These are phyloP conservation scores for Chalciporus sphaerocephalus DNA, from an alignment of 768 basidiomycete species.

Conservation along the genomic window DNA sequence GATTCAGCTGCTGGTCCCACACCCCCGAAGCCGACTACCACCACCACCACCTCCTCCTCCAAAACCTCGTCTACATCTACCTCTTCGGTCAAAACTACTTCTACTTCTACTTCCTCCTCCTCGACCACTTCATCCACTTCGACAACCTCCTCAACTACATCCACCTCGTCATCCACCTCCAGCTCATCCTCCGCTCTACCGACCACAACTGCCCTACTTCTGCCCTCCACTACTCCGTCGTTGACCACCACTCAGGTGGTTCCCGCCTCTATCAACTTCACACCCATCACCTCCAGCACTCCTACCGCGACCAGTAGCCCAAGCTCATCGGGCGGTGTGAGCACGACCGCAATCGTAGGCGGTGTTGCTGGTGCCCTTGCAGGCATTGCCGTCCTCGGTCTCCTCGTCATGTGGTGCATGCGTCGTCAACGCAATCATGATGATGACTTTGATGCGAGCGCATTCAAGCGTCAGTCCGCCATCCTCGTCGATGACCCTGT, in stretches of 20 bases:
- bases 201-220: conserved; percentile 7
- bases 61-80: conserved; percentile 5
- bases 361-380: conserved; percentile 46
- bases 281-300: conserved; percentile 2
- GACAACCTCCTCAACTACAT: conserved; percentile 4
- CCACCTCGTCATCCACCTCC: conserved; percentile 8
- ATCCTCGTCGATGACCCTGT: conserved; percentile 54
- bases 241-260: background rate
- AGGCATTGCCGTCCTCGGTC: conserved; percentile 37
- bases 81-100: conserved; percentile 2
- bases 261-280: background rate
- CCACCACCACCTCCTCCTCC: conserved; percentile 9
- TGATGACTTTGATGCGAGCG: conserved; percentile 50
- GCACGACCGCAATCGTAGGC: conserved; percentile 30
- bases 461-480: conserved; percentile 64
- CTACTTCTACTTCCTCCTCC: conserved; percentile 11
- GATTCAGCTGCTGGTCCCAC: background rate
- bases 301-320: conserved; percentile 28
- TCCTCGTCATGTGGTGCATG: conserved; percentile 44
- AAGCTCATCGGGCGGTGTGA: conserved; percentile 34
- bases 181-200: conserved; percentile 4
- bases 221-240: conserved; percentile 19
- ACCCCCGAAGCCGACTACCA: conserved; percentile 2
- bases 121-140: conserved; percentile 3
- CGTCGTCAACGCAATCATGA: conserved; percentile 40